Evolutionary conservation across 1,284 basidiomycete genomes (phyloP), one percentile per base, ranked within the genome.

Genomic region (Moesziomyces sp.): DNA sequence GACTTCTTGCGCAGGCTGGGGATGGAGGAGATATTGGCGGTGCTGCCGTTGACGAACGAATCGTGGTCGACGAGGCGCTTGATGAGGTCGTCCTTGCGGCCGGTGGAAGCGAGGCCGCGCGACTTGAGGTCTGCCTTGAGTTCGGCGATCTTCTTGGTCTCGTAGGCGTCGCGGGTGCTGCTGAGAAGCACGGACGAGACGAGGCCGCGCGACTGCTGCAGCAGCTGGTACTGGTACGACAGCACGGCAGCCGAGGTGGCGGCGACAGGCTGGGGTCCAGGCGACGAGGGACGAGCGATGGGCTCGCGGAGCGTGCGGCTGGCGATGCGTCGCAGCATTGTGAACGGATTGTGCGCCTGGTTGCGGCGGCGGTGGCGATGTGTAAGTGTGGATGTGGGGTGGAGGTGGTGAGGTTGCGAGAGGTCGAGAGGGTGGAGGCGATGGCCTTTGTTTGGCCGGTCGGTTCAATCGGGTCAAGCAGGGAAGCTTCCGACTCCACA

Each of bases 131-230:
- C 62, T 5, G 72, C 52, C 57, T 74, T 77, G 62, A 81, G 74
- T 55, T 81, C 78, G 38, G 58, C 58, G 42, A 79, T 57, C 47
- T 71, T 73, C 56, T 72, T 68, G 56, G 48, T 63, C 43, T 81
- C 76, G 70, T 81, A 81, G 38, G 63, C 68, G 51, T 81, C 77
- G 18, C 65, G 59, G 34, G 75, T 76, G 52, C 74, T 73, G 67
- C 71, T 77, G 23, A 81, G 71, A 21, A 81, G 72, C 43, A 81
- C 77, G 9, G 71, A 78, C 18, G 79, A 81, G 44, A 77, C 73
- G 50, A 81, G 74, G 48, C 70, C 70, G 56, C 70, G 48, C 19
- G 70, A 67, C 45, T 73, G 64, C 58, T 73, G 70, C 23, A 73
- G 60, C 28, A 73, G 59, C 30, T 73, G 70, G 38, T 73, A 73